phyloP scores from a whole-genome alignment of 108 stramenopile species.

The Parietichytrium sp. region DNA sequence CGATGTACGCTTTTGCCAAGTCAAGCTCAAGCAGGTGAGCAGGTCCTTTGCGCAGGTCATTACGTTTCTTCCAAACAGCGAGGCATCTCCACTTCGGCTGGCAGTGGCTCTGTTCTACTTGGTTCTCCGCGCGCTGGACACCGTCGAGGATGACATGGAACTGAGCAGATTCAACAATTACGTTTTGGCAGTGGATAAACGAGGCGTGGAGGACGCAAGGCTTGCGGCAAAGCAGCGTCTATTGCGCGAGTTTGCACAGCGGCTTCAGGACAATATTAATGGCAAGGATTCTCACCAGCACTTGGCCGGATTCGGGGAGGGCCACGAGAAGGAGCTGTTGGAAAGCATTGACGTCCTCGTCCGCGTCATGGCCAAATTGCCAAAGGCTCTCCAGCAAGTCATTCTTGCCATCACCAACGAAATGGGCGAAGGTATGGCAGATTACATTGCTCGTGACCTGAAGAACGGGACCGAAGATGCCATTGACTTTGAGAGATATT shows the following conservation, averaged over 20 bases:
- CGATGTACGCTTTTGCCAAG: slow-evolving; percentile 83
- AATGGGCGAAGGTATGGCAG: slow-evolving; percentile 98
- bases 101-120: slow-evolving; percentile 95
- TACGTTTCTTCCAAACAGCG: slow-evolving; percentile 76
- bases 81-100: slow-evolving; percentile 61
- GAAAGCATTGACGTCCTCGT: slow-evolving; percentile 88
- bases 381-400: slow-evolving; percentile 67
- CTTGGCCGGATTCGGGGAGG: slow-evolving; percentile 88
- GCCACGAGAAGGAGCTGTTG: slow-evolving; percentile 81
- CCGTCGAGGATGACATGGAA: slow-evolving; percentile 97
- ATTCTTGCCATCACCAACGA: slow-evolving; percentile 87
- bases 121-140: slow-evolving; percentile 91
- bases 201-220: slow-evolving; percentile 63
- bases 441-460: slow-evolving; percentile 91
- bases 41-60: slow-evolving; percentile 97
- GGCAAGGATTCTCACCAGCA: slow-evolving; percentile 61
- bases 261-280: slow-evolving; percentile 54
- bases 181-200: slow-evolving; percentile 22
- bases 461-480: slow-evolving; percentile 89
- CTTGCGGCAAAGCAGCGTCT: slow-evolving; percentile 77
- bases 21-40: slow-evolving; percentile 89
- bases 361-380: slow-evolving; percentile 70
- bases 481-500: slow-evolving; percentile 89
- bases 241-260: slow-evolving; percentile 78
- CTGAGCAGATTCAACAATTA: neutral